These are phyloP conservation scores for Lactuca sativa DNA, from an alignment of 129 eudicot species.

Conservation along the genomic window DNA sequence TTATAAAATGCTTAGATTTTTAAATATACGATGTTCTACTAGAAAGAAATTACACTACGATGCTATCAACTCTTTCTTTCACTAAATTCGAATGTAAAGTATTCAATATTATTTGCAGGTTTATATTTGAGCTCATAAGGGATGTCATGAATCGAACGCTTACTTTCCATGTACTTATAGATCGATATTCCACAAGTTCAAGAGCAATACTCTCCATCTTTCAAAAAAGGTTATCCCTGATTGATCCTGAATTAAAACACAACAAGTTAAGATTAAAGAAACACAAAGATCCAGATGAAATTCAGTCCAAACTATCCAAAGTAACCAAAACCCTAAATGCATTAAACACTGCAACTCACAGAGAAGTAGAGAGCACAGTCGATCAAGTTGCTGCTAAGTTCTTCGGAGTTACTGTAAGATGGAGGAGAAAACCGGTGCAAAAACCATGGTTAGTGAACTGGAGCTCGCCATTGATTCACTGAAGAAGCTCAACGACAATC, in stretches of 20 bases:
- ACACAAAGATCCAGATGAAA: not conserved
- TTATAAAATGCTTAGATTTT: no score
- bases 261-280: not conserved
- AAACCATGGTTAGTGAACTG: not conserved
- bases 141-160: not conserved
- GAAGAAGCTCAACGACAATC: not conserved
- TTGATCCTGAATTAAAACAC: not conserved
- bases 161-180: conserved; percentile 14
- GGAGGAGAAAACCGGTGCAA: not conserved
- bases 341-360: not conserved
- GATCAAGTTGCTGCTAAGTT: not conserved
- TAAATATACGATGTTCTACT: not conserved
- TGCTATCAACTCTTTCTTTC: not conserved
- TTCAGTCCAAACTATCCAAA: not conserved
- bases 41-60: not conserved
- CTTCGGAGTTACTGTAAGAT: not conserved
- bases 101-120: not conserved
- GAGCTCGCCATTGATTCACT: not conserved
- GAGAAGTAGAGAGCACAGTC: not conserved
- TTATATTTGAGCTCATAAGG: not conserved
- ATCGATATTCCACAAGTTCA: conserved; percentile 23
- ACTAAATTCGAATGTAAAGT: no score
- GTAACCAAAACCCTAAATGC: not conserved
- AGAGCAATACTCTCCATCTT: conserved; percentile 19
- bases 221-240: not conserved